Conservation (phyloP, 2,329 filamentous ascomycete species). For the Alternaria sp. region DNA sequence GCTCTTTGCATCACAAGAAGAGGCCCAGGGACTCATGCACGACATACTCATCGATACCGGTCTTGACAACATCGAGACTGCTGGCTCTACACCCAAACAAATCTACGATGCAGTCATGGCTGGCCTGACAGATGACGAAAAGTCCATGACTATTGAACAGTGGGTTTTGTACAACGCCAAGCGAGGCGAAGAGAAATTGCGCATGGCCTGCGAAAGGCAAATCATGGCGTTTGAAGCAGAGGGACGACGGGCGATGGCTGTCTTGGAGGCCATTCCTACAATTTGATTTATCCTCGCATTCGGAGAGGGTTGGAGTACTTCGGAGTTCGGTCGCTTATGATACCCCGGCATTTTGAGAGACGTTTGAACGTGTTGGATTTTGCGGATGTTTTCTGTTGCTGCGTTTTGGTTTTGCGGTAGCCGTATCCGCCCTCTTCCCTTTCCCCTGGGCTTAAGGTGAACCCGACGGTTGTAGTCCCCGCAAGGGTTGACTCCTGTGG, state of each 20-base stretch:
- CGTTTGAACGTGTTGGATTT: conserved; percentile 17
- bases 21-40: conserved; percentile 34
- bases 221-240: conserved; percentile 85
- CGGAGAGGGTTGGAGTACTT: conserved; percentile 17
- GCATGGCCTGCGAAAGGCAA: conserved; percentile 81
- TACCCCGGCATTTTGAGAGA: conserved; percentile 29
- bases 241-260: conserved; percentile 77
- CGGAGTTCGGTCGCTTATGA: conserved; percentile 33
- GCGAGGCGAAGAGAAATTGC: conserved; percentile 80
- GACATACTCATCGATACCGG: conserved; percentile 42
- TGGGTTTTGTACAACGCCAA: conserved; percentile 87
- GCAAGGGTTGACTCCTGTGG: conserved; percentile 33
- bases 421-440: conserved; percentile 10
- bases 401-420: not conserved
- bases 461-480: conserved; percentile 29
- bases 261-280: conserved; percentile 66
- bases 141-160: conserved; percentile 89
- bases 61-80: conserved; percentile 40
- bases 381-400: conserved; percentile 7
- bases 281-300: conserved; percentile 19
- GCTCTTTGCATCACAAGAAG: conserved; percentile 61
- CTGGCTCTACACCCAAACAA: conserved; percentile 36
- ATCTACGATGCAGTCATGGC: conserved; percentile 63
- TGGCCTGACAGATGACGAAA: conserved; percentile 77
- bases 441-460: conserved; percentile 33